These are phyloP conservation scores for Scutellaria baicalensis DNA, from an alignment of 257 asterid species.

Conservation along the genomic window DNA sequence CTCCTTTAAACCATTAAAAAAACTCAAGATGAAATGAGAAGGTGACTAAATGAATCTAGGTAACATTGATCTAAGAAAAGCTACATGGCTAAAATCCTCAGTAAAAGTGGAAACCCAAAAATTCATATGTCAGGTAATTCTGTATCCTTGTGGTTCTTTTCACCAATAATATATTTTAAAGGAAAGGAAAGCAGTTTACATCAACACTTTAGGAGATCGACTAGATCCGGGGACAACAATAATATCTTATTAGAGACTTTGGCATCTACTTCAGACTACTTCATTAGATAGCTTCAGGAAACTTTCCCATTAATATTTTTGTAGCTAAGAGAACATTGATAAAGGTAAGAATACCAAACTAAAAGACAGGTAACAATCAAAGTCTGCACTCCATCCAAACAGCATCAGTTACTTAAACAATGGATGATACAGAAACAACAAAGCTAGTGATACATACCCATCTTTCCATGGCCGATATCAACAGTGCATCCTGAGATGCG, in stretches of 20 bases:
- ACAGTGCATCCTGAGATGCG: conserved; percentile 94
- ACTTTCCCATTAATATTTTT: background rate
- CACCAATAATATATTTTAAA: background rate
- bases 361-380: background rate
- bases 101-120: background rate
- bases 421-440: background rate
- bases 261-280: background rate
- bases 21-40: background rate
- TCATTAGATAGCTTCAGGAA: background rate
- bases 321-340: background rate
- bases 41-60: background rate
- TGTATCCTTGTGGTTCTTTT: background rate
- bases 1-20: conserved; percentile 2
- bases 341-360: background rate
- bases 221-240: background rate
- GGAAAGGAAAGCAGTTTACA: background rate
- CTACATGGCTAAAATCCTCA: background rate
- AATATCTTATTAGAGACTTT: background rate
- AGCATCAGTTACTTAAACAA: background rate
- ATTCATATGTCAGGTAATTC: background rate
- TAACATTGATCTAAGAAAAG: background rate
- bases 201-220: background rate
- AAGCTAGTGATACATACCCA: conserved; percentile 37
- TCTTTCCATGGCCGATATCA: conserved; percentile 88
- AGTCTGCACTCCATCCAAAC: background rate